Conservation (phyloP, 2,329 filamentous ascomycete genomes). For the Diaporthe eres region DNA sequence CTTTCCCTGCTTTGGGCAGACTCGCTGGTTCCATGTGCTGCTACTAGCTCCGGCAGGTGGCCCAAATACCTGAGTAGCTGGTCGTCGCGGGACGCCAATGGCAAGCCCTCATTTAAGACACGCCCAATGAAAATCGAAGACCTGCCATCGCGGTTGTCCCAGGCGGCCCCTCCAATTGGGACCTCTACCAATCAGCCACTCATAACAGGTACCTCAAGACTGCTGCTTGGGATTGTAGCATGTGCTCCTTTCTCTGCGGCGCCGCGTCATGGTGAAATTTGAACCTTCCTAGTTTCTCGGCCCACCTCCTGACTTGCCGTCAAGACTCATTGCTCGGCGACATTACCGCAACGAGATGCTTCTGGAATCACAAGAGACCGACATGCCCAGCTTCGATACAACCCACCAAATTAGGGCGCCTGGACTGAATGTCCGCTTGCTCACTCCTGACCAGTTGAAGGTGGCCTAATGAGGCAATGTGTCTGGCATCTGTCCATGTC, state of each 20-base stretch:
- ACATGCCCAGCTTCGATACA: slow-evolving; percentile 2
- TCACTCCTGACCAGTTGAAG: slow-evolving; percentile 4
- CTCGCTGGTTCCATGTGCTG: slow-evolving; percentile 25
- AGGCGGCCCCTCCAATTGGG: slow-evolving; percentile 23
- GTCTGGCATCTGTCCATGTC: slow-evolving; percentile 15
- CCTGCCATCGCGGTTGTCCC: not conserved
- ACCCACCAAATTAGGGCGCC: slow-evolving; percentile 12
- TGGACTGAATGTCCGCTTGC: slow-evolving; percentile 14
- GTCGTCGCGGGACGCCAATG: not conserved
- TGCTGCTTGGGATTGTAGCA: slow-evolving; percentile 15
- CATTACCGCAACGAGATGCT: not conserved
- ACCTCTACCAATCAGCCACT: slow-evolving; percentile 24
- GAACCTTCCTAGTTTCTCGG: not conserved
- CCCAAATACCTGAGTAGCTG: slow-evolving; percentile 10
- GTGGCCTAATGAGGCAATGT: not conserved
- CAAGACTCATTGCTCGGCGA: slow-evolving; percentile 4
- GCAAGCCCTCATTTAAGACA: slow-evolving; percentile 10
- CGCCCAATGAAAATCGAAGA: slow-evolving; percentile 5
- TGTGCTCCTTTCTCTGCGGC: slow-evolving; percentile 4
- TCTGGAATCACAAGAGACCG: slow-evolving; percentile 18
- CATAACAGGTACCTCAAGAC: slow-evolving; percentile 11
- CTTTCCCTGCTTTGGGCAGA: not conserved
- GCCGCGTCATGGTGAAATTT: not conserved
- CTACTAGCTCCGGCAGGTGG: slow-evolving; percentile 25
- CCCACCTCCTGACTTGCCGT: slow-evolving; percentile 16